Conservation (phyloP, 345 rosid genomes). For the Hypericum androsaemum region DNA sequence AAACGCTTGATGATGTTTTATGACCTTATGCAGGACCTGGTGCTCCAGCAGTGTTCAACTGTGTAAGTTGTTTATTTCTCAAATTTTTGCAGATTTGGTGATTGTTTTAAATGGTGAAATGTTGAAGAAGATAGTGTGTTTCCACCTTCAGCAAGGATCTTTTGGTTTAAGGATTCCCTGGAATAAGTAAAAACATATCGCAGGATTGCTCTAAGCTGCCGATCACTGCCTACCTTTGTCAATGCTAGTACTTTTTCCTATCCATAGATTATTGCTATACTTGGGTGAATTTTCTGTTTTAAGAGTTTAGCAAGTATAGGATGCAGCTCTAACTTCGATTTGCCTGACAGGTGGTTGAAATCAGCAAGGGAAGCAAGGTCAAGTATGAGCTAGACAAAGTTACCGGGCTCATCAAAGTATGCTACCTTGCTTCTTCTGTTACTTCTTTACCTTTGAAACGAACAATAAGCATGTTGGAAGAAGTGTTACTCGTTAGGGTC, state of each 20-base stretch:
- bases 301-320: background rate
- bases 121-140: too few relatives aligned
- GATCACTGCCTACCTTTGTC: too few relatives aligned
- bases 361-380: constrained; percentile 91
- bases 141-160: too few relatives aligned
- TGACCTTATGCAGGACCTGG: constrained; percentile 56
- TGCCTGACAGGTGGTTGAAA: constrained; percentile 70
- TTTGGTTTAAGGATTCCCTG: too few relatives aligned
- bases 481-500: too few relatives aligned
- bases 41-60: constrained; percentile 80
- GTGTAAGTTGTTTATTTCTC: constrained; percentile 43
- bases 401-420: constrained; percentile 84
- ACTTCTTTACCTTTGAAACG: background rate
- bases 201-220: too few relatives aligned
- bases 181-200: too few relatives aligned
- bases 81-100: background rate
- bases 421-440: constrained; percentile 2
- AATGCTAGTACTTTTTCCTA: too few relatives aligned
- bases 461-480: background rate
- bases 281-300: too few relatives aligned
- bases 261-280: too few relatives aligned
- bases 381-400: constrained; percentile 93
- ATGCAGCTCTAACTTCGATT: background rate
- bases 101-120: too few relatives aligned
- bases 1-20: background rate